phyloP scores from a whole-genome alignment of 495 filamentous ascomycete genomes.

The Filosporella fistucella region DNA sequence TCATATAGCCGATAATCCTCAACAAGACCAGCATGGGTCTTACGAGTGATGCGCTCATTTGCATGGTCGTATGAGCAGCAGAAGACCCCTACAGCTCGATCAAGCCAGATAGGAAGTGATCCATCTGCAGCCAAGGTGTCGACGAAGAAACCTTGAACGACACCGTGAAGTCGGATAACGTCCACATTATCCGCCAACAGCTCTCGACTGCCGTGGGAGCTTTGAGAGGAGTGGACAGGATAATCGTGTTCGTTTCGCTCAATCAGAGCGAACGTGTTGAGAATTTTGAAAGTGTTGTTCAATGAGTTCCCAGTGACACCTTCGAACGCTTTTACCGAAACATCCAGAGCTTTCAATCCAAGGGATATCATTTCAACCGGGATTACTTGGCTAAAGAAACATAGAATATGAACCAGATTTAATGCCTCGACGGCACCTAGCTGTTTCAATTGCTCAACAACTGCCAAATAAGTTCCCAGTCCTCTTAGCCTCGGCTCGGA shows the following conservation, averaged over 20 bases:
- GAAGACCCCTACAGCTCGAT: slow-evolving; percentile 54
- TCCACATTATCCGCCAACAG: slow-evolving; percentile 58
- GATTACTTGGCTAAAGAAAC: slow-evolving; percentile 69
- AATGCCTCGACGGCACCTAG: slow-evolving; percentile 55
- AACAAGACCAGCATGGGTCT: slow-evolving; percentile 53
- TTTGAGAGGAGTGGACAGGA: slow-evolving; percentile 38
- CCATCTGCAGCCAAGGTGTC: slow-evolving; percentile 58
- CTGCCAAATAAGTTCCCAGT: slow-evolving; percentile 60
- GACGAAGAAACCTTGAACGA: slow-evolving; percentile 76
- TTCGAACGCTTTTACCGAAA: slow-evolving; percentile 56
- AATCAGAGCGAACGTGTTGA: slow-evolving; percentile 68
- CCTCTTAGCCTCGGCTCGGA: slow-evolving; percentile 63
- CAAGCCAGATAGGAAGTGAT: slow-evolving; percentile 58
- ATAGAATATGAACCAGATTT: slow-evolving; percentile 70
- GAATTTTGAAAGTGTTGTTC: slow-evolving; percentile 60
- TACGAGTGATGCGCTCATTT: slow-evolving; percentile 47
- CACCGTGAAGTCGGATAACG: slow-evolving; percentile 69
- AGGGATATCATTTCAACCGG: slow-evolving; percentile 70
- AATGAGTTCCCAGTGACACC: slow-evolving; percentile 36
- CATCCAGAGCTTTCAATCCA: slow-evolving; percentile 52
- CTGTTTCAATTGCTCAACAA: slow-evolving; percentile 65
- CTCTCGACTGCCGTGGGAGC: slow-evolving; percentile 40
- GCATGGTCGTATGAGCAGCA: slow-evolving; percentile 60
- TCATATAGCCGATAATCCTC: slow-evolving; percentile 69
- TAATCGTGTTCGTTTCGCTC: slow-evolving; percentile 57